Conservation (phyloP, 164 flowering plant genomes). For the Annona cherimola region DNA sequence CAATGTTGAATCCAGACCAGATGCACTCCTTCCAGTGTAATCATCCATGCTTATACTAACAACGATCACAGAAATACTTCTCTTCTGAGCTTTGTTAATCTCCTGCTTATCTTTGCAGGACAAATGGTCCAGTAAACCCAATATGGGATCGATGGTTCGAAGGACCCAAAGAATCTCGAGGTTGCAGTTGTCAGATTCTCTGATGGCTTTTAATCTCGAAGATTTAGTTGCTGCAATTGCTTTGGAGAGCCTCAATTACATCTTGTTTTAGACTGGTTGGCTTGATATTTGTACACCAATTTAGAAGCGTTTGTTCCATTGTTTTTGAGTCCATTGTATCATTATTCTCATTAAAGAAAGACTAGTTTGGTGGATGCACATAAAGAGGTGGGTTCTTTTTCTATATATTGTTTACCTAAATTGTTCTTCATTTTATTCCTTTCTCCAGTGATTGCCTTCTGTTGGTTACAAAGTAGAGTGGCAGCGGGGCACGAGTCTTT, state of each 20-base stretch:
- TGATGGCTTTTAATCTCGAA: conserved; percentile 2
- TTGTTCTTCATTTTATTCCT: too few species aligned
- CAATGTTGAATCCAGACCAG: conserved; percentile 25
- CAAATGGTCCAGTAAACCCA: conserved; percentile 28
- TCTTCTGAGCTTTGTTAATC: neutral
- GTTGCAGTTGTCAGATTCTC: conserved; percentile 33
- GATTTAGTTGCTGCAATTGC: conserved; percentile 7
- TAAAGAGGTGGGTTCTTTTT: too few species aligned
- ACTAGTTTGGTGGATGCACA: neutral
- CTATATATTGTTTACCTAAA: too few species aligned
- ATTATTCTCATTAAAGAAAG: neutral
- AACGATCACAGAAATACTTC: neutral
- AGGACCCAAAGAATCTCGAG: conserved; percentile 28
- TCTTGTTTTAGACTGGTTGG: neutral
- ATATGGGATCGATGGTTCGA: conserved; percentile 42
- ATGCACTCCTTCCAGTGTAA: conserved; percentile 34
- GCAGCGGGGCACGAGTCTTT: too few species aligned
- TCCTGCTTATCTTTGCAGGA: conserved; percentile 18
- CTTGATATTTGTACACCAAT: conserved; percentile 1
- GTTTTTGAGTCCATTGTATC: conserved; percentile 11
- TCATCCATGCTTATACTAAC: neutral
- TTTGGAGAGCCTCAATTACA: neutral
- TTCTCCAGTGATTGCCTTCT: too few species aligned
- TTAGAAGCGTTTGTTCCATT: neutral
- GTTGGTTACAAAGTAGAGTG: too few species aligned